Percentiles rank a stretch among this genome's conserved stretches.
Conservation (phyloP, 139 green algal species). For the Gonium pectorale region DNA sequence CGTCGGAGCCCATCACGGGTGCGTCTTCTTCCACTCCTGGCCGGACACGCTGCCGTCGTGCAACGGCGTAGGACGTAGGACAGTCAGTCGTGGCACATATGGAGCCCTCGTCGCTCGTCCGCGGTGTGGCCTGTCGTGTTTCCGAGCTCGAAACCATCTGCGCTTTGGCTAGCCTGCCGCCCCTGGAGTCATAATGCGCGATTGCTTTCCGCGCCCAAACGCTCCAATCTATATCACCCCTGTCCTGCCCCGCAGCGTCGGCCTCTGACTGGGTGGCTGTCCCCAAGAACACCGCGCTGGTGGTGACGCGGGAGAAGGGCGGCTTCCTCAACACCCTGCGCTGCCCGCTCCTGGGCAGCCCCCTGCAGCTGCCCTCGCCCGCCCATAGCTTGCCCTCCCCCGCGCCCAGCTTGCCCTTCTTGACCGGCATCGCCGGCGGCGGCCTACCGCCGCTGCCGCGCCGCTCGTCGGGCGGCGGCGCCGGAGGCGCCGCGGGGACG, state of each 20-base stretch:
- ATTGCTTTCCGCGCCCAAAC: too few species aligned
- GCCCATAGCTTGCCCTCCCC: background rate
- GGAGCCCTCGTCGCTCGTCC: too few species aligned
- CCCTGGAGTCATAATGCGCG: too few species aligned
- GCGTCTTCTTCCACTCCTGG: too few species aligned
- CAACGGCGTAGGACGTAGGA: too few species aligned
- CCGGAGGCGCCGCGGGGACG: background rate
- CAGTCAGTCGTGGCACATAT: too few species aligned
- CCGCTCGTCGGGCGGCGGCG: background rate
- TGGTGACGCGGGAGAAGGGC: slow-evolving; percentile 84
- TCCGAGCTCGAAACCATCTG: too few species aligned
- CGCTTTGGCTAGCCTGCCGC: too few species aligned
- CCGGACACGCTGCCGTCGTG: too few species aligned
- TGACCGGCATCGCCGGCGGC: background rate
- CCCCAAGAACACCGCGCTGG: slow-evolving; percentile 84
- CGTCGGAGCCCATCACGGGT: slow-evolving; percentile 94
- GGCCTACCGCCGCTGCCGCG: background rate
- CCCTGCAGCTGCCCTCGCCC: background rate
- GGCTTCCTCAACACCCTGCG: slow-evolving; percentile 86
- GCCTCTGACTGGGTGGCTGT: slow-evolving; percentile 91
- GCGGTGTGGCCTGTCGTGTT: too few species aligned
- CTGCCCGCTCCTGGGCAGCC: slow-evolving; percentile 54
- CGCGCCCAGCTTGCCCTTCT: background rate
- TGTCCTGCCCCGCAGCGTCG: slow-evolving; percentile 41
- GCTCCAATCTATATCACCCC: too few species aligned